phyloP scores from a whole-genome alignment of 306 rosid genomes.

The Aeschynomene evenia region DNA sequence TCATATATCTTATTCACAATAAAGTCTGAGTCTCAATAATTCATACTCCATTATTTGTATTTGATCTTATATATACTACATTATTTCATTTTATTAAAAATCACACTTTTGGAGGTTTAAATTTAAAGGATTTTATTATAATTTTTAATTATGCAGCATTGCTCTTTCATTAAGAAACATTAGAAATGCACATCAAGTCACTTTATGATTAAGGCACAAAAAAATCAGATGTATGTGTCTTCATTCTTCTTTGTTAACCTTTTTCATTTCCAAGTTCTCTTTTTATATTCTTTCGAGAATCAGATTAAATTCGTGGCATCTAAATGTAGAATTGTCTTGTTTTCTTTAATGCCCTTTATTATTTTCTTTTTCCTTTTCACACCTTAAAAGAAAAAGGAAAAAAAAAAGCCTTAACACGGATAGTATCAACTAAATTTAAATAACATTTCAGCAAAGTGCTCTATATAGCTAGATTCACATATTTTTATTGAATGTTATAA shows the following conservation, averaged over 20 bases:
- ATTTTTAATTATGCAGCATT: too few relatives aligned
- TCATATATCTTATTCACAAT: too few relatives aligned
- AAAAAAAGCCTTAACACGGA: too few relatives aligned
- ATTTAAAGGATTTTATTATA: too few relatives aligned
- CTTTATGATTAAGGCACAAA: slow-evolving; percentile 33
- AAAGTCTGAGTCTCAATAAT: too few relatives aligned
- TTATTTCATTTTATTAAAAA: too few relatives aligned
- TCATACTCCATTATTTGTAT: too few relatives aligned
- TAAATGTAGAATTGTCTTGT: slow-evolving; percentile 7
- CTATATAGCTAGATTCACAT: slow-evolving; percentile 4
- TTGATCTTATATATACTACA: too few relatives aligned
- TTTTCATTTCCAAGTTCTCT: slow-evolving; percentile 12
- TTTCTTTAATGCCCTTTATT: background rate
- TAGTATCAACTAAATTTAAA: background rate
- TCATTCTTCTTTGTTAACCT: slow-evolving; percentile 6
- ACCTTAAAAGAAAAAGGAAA: slow-evolving; percentile 20
- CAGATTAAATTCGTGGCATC: slow-evolving; percentile 12
- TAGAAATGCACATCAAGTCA: slow-evolving; percentile 1
- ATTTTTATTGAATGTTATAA: background rate
- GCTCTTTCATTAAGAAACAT: slow-evolving; percentile 20
- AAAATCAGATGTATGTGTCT: slow-evolving; percentile 39
- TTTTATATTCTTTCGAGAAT: background rate
- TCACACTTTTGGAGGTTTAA: too few relatives aligned
- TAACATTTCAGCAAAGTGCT: background rate
- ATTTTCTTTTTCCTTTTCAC: slow-evolving; percentile 17